Conservation (phyloP, 2,329 filamentous ascomycete genomes). For the Madurella mycetomatis region DNA sequence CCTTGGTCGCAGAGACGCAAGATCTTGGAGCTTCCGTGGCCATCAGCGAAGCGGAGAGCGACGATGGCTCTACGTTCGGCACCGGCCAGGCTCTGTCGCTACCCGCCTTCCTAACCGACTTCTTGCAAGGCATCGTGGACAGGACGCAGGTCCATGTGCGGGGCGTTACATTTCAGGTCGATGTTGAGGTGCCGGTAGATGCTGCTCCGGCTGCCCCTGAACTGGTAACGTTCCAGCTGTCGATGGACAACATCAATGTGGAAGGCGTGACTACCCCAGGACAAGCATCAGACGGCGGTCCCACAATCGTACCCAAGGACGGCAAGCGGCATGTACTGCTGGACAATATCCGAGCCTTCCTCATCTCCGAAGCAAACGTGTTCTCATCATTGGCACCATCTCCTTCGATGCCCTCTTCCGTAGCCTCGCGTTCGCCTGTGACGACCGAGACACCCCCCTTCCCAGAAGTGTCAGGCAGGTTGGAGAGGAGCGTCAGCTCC, state of each 20-base stretch:
- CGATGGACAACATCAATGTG: conserved; percentile 60
- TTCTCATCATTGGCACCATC: conserved; percentile 58
- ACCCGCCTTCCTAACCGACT: conserved; percentile 65
- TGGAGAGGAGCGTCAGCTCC: conserved; percentile 18
- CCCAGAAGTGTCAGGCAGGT: neutral
- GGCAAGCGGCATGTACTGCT: conserved; percentile 63
- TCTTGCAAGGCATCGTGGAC: conserved; percentile 70
- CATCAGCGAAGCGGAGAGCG: conserved; percentile 55
- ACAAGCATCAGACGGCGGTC: conserved; percentile 28
- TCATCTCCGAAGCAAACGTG: conserved; percentile 64
- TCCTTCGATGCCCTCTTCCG: conserved; percentile 56
- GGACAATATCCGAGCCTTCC: conserved; percentile 57
- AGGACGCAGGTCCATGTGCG: conserved; percentile 63
- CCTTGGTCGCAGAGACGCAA: conserved; percentile 58
- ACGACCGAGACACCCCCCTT: conserved; percentile 25
- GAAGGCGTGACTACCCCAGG: conserved; percentile 56
- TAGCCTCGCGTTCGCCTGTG: conserved; percentile 43
- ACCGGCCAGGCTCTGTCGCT: conserved; percentile 67
- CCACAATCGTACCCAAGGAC: conserved; percentile 47
- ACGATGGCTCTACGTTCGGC: conserved; percentile 59
- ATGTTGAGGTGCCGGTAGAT: conserved; percentile 54
- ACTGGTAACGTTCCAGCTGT: conserved; percentile 59
- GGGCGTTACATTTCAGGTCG: conserved; percentile 61
- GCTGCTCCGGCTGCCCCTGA: conserved; percentile 44
- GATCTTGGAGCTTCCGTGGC: conserved; percentile 58